These are phyloP conservation scores for Kentomonas sorsogonicus DNA, from an alignment of 208 protist genomes.

Conservation along the genomic window DNA sequence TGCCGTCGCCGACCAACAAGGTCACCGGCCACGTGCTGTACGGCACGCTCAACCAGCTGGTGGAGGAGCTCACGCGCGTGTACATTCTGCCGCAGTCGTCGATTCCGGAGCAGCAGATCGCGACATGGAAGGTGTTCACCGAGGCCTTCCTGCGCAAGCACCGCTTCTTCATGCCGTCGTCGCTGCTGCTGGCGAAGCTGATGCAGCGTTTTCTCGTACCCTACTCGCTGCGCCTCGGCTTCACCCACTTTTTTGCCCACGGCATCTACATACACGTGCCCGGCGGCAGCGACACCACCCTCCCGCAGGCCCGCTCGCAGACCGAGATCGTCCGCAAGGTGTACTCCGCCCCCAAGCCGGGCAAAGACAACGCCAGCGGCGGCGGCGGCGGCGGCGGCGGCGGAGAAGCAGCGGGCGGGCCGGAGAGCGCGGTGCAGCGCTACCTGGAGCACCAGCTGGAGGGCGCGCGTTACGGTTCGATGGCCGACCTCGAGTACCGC, in stretches of 20 bases:
- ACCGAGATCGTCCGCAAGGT: constrained; percentile 25
- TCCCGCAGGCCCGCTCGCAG: constrained; percentile 29
- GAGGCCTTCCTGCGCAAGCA: constrained; percentile 51
- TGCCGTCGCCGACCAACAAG: constrained; percentile 16
- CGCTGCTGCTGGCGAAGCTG: constrained; percentile 48
- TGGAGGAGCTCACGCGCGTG: constrained; percentile 60
- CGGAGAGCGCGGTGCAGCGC: too few species aligned
- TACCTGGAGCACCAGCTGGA: too few species aligned
- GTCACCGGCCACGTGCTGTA: constrained; percentile 28
- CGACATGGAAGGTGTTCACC: constrained; percentile 18
- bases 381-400: not conserved
- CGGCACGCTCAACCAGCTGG: constrained; percentile 55
- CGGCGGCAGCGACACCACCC: constrained; percentile 10
- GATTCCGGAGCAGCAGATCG: constrained; percentile 8
- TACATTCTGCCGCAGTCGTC: constrained; percentile 22
- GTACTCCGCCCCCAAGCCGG: not conserved
- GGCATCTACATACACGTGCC: constrained; percentile 43
- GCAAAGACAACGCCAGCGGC: not conserved
- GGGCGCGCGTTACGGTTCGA: too few species aligned
- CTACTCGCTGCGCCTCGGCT: constrained; percentile 29
- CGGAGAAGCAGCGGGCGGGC: too few species aligned
- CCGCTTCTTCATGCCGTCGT: constrained; percentile 40
- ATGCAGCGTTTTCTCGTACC: constrained; percentile 57
- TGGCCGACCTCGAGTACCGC: too few species aligned
- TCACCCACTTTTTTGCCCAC: constrained; percentile 37